Conservation (phyloP, 2,329 filamentous ascomycete genomes). For the Hymenoscyphus fructigenus region DNA sequence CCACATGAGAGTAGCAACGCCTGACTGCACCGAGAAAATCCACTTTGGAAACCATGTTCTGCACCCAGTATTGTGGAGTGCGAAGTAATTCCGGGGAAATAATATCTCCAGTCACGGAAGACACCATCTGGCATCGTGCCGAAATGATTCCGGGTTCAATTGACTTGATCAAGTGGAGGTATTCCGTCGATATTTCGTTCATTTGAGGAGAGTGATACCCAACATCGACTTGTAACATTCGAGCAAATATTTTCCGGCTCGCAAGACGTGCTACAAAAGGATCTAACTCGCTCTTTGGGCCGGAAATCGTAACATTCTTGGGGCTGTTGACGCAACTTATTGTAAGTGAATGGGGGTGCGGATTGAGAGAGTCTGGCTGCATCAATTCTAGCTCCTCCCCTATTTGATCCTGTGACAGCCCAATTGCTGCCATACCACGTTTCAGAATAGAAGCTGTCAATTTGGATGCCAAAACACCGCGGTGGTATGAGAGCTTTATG, state of each 20-base stretch:
- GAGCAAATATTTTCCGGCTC: constrained; percentile 33
- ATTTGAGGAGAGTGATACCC: constrained; percentile 42
- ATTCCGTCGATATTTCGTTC: constrained; percentile 17
- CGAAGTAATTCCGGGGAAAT: background rate
- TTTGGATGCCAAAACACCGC: background rate
- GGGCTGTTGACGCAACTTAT: constrained; percentile 32
- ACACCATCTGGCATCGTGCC: background rate
- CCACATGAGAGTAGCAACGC: background rate
- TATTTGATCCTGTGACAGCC: background rate
- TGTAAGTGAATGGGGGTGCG: background rate
- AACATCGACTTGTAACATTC: constrained; percentile 39
- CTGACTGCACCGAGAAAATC: background rate
- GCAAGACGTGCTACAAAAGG: constrained; percentile 21
- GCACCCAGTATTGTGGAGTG: background rate
- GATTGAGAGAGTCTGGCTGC: background rate
- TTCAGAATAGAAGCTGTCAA: too few relatives aligned
- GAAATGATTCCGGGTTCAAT: background rate
- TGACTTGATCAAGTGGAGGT: constrained; percentile 9
- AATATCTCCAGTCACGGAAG: background rate
- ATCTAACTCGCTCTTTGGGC: constrained; percentile 14
- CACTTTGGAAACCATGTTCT: background rate
- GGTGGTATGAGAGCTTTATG: background rate
- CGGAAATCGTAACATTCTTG: constrained; percentile 29
- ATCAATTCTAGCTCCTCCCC: background rate
- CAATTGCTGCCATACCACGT: background rate